Percentiles rank a stretch among this genome's conserved stretches.
Evolutionary conservation across 805 yeast genomes (phyloP).

Genomic region (Wickerhamiella azyma): DNA sequence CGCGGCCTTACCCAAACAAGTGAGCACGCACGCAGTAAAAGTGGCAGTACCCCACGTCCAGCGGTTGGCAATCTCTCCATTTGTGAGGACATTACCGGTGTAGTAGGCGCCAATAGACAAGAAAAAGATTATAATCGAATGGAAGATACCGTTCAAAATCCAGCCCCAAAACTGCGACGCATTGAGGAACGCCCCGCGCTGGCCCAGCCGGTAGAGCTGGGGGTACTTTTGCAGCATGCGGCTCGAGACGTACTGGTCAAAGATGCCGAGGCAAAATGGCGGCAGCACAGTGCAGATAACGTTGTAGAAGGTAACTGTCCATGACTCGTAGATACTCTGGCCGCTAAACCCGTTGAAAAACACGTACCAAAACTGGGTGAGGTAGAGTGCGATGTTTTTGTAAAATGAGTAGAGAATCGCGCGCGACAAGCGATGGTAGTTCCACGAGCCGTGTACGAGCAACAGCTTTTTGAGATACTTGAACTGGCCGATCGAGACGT

Average conservation of each 20-base stretch:
- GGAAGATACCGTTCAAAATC: slow-evolving; percentile 91
- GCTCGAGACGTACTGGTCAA: slow-evolving; percentile 91
- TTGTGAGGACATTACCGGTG: slow-evolving; percentile 45
- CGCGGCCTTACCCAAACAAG: slow-evolving; percentile 92
- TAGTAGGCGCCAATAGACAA: slow-evolving; percentile 56
- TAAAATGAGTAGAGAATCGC: slow-evolving; percentile 91
- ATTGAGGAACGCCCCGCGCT: slow-evolving; percentile 74
- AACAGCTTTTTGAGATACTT: slow-evolving; percentile 67
- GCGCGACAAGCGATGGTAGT: slow-evolving; percentile 83
- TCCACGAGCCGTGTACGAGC: slow-evolving; percentile 95
- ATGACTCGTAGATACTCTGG: slow-evolving; percentile 88
- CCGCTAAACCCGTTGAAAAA: slow-evolving; percentile 88
- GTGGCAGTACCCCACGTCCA: slow-evolving; percentile 94
- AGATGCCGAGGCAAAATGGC: slow-evolving; percentile 90
- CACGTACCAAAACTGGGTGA: slow-evolving; percentile 98
- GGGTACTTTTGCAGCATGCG: slow-evolving; percentile 84
- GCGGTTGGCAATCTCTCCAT: slow-evolving; percentile 66
- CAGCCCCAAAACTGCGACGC: slow-evolving; percentile 93
- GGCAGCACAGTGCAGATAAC: slow-evolving; percentile 90
- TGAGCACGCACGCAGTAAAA: slow-evolving; percentile 73
- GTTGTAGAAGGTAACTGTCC: slow-evolving; percentile 94
- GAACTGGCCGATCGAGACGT: slow-evolving; percentile 93
- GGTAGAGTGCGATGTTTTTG: slow-evolving; percentile 86
- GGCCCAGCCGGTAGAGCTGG: slow-evolving; percentile 82
- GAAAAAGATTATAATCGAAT: slow-evolving; percentile 71